A percentile compares a stretch with the other conserved stretches of the same genome.
Conservation (phyloP, 1,284 basidiomycete species). For the Exobasidium cylindrosporum region DNA sequence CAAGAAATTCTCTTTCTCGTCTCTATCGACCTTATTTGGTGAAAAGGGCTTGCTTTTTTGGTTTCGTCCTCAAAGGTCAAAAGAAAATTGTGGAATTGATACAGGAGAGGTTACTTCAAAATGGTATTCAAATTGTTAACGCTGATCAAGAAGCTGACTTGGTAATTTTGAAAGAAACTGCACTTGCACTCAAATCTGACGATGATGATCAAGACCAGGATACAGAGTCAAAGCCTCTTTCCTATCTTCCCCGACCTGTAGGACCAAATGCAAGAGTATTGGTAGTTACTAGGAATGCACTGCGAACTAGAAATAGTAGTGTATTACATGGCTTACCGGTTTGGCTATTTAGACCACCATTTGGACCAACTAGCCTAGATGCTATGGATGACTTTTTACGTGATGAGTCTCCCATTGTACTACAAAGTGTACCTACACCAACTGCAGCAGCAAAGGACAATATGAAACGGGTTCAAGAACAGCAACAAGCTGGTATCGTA, state of each 20-base stretch:
- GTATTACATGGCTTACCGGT: neutral
- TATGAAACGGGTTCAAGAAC: neutral
- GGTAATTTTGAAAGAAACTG: slow-evolving; percentile 15
- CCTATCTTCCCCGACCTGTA: neutral
- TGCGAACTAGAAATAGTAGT: slow-evolving; percentile 4
- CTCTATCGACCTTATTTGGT: neutral
- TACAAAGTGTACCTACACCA: slow-evolving; percentile 14
- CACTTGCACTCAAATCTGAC: neutral
- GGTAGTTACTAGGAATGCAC: slow-evolving; percentile 15
- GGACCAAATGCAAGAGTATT: slow-evolving; percentile 13
- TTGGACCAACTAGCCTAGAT: slow-evolving; percentile 30
- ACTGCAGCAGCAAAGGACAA: neutral
- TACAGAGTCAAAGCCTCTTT: neutral
- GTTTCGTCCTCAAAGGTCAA: slow-evolving; percentile 12
- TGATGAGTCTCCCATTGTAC: slow-evolving; percentile 25
- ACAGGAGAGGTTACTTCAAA: neutral
- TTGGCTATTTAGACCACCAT: slow-evolving; percentile 26
- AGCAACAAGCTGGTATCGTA: neutral
- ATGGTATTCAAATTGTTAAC: slow-evolving; percentile 7
- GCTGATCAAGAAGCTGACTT: slow-evolving; percentile 12
- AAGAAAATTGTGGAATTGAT: neutral
- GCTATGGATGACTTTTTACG: slow-evolving; percentile 29
- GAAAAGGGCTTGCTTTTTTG: slow-evolving; percentile 7
- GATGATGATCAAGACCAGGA: neutral
- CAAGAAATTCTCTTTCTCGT: neutral